Percentiles rank a stretch among this genome's conserved stretches.
These are phyloP conservation scores for Cyathus striatus DNA, from an alignment of 768 basidiomycete species.

Conservation along the genomic window DNA sequence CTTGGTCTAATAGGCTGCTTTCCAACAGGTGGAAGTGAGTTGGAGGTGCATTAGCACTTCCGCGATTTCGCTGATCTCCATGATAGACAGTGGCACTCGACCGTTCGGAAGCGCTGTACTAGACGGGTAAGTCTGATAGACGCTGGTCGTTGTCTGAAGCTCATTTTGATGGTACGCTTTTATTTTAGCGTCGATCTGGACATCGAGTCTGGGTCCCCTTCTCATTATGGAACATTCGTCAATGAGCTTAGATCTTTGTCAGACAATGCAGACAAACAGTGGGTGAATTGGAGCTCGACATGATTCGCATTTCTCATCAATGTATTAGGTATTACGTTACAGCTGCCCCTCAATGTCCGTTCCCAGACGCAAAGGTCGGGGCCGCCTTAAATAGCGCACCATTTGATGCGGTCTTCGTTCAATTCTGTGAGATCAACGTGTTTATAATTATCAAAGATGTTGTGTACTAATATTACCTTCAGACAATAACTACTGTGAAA, in stretches of 20 bases:
- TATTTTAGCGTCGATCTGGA: constrained; percentile 54
- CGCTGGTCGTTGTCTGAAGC: too few species aligned
- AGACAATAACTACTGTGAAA: constrained; percentile 58
- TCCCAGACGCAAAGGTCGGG: constrained; percentile 63
- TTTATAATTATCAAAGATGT: too few species aligned
- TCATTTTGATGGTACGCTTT: too few species aligned
- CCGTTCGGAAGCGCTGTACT: constrained; percentile 67
- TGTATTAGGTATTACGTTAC: constrained; percentile 55
- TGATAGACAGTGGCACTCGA: constrained; percentile 35
- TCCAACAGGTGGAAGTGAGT: constrained; percentile 11
- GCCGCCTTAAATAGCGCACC: constrained; percentile 50
- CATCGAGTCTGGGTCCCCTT: constrained; percentile 56
- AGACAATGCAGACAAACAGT: constrained; percentile 45
- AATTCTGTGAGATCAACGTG: constrained; percentile 45
- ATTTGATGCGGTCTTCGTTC: constrained; percentile 72
- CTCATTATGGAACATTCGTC: constrained; percentile 49
- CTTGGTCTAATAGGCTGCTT: neutral
- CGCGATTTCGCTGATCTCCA: neutral
- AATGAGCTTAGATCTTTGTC: constrained; percentile 45
- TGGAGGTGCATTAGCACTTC: constrained; percentile 15
- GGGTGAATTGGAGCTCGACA: too few species aligned
- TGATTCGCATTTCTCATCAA: too few species aligned
- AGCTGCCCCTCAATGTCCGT: constrained; percentile 61
- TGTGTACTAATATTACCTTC: constrained; percentile 4
- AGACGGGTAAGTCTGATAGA: constrained; percentile 52